phyloP scores from a whole-genome alignment of 345 rosid species.

The Cardamine occulta region DNA sequence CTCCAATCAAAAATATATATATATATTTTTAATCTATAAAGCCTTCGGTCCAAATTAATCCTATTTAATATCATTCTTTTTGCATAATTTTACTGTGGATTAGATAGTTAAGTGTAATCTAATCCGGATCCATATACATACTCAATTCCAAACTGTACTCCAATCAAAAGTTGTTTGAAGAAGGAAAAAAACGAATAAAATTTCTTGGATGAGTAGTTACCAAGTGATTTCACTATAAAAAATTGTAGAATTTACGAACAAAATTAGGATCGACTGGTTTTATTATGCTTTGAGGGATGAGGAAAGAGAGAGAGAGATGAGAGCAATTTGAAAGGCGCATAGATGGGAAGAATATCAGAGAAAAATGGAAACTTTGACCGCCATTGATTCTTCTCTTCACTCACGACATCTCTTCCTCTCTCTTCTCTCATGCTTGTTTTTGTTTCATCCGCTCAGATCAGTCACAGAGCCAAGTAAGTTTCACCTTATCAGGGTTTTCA shows the following conservation, averaged over 20 bases:
- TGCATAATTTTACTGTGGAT: too few species aligned
- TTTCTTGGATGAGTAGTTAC: not conserved
- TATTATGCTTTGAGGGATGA: not conserved
- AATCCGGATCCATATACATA: too few species aligned
- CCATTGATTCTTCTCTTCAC: conserved; percentile 44
- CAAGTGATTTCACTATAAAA: not conserved
- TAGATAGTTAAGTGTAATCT: too few species aligned
- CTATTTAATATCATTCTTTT: too few species aligned
- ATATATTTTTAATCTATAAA: too few species aligned
- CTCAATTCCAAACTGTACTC: too few species aligned
- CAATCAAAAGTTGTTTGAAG: not conserved
- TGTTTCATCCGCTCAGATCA: conserved; percentile 54
- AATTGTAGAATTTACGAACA: not conserved
- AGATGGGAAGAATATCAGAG: conserved; percentile 53
- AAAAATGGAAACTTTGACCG: conserved; percentile 76
- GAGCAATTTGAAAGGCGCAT: conserved; percentile 51
- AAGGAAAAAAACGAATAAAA: not conserved
- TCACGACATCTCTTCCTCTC: conserved; percentile 41
- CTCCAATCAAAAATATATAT: too few species aligned
- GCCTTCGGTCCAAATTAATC: too few species aligned
- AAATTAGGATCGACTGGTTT: conserved; percentile 8
- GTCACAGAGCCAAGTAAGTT: conserved; percentile 49
- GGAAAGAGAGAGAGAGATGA: conserved; percentile 22
- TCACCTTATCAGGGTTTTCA: conserved; percentile 37
- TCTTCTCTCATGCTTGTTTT: conserved; percentile 31